These are phyloP conservation scores for Pichia sp. DNA, from an alignment of 1,139 yeast genomes.

Conservation along the genomic window DNA sequence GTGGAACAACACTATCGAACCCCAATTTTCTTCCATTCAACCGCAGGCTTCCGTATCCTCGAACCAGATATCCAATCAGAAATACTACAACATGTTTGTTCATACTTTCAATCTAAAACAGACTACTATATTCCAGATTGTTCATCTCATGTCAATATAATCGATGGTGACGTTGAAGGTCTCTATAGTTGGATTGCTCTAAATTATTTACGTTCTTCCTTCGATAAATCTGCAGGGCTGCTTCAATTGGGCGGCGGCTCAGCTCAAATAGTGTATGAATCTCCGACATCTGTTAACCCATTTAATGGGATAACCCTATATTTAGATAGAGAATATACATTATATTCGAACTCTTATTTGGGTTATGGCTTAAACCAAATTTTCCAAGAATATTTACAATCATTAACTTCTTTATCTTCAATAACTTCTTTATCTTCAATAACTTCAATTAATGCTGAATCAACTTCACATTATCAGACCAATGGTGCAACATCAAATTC, in stretches of 20 bases:
- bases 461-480: not conserved
- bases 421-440: conserved; percentile 17
- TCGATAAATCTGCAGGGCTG: conserved; percentile 52
- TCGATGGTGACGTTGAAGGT: conserved; percentile 76
- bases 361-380: conserved; percentile 77
- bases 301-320: conserved; percentile 43
- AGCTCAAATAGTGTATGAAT: conserved; percentile 75
- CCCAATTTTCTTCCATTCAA: conserved; percentile 70
- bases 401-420: conserved; percentile 20
- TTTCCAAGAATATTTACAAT: conserved; percentile 40
- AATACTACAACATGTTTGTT: conserved; percentile 49
- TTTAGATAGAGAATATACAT: conserved; percentile 37
- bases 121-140: conserved; percentile 55
- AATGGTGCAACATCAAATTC: conserved; percentile 19
- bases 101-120: conserved; percentile 44
- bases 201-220: conserved; percentile 54
- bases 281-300: conserved; percentile 46
- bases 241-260: conserved; percentile 94
- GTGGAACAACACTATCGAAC: conserved; percentile 60
- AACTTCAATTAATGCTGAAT: too few species aligned
- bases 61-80: conserved; percentile 46
- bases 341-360: conserved; percentile 58
- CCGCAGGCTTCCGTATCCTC: conserved; percentile 73
- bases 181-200: conserved; percentile 76
- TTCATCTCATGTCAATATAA: conserved; percentile 52